These are phyloP conservation scores for Helicocarpus griseus DNA, from an alignment of 2,329 filamentous ascomycete species.

Conservation along the genomic window DNA sequence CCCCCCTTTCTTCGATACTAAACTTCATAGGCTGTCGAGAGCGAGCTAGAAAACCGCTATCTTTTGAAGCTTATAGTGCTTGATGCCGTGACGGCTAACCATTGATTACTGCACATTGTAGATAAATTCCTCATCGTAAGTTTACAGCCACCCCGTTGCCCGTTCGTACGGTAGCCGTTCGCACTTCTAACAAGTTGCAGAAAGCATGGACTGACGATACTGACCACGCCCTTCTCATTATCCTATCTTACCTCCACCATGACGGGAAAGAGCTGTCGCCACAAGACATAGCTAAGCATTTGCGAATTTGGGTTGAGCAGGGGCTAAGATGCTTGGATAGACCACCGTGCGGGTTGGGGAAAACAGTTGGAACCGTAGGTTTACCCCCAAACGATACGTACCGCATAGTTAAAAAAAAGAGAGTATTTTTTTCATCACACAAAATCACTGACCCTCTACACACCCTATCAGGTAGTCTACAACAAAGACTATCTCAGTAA, in stretches of 20 bases:
- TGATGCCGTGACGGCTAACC: neutral
- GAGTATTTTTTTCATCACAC: neutral
- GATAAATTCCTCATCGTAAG: slow-evolving; percentile 25
- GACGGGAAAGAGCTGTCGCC: slow-evolving; percentile 29
- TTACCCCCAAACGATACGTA: too few species aligned
- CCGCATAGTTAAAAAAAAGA: too few species aligned
- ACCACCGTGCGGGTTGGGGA: slow-evolving; percentile 40
- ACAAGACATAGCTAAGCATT: slow-evolving; percentile 36
- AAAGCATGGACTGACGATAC: slow-evolving; percentile 48
- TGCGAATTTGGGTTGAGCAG: slow-evolving; percentile 40
- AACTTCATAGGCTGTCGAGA: too few species aligned
- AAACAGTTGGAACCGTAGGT: slow-evolving; percentile 36
- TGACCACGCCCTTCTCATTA: slow-evolving; percentile 42
- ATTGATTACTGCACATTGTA: neutral
- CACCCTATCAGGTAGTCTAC: slow-evolving; percentile 20
- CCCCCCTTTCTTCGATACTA: neutral
- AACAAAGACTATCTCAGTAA: slow-evolving; percentile 30
- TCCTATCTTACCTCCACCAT: slow-evolving; percentile 41
- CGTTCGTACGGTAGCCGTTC: neutral
- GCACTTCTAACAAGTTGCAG: slow-evolving; percentile 8
- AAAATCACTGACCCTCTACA: neutral
- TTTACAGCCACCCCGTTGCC: neutral
- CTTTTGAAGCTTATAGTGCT: too few species aligned
- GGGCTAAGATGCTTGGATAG: slow-evolving; percentile 40
- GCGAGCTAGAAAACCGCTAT: too few species aligned